These are phyloP conservation scores for Pestalotiopsis sp. DNA, from an alignment of 2,329 filamentous ascomycete genomes.

Conservation along the genomic window DNA sequence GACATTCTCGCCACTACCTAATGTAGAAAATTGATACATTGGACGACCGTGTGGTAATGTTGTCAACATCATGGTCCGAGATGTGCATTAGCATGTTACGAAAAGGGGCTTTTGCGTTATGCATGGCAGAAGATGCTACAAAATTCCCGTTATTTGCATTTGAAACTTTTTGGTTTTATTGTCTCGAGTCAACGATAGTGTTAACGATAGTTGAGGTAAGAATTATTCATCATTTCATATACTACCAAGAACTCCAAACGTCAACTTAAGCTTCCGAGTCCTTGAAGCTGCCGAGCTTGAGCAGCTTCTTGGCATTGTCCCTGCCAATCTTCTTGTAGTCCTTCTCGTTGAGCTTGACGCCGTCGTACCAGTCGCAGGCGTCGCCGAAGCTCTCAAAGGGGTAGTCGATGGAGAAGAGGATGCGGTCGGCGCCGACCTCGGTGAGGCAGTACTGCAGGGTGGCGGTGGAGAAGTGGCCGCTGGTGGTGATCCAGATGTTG, in stretches of 20 bases:
- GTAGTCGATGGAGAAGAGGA: conserved; percentile 57
- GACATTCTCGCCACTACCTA: no score
- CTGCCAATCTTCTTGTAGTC: conserved; percentile 41
- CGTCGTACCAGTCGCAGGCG: conserved; percentile 44
- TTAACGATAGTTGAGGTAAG: no score
- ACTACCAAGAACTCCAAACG: background rate
- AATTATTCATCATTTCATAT: background rate
- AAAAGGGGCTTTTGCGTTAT: no score
- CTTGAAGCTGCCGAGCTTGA: conserved; percentile 40
- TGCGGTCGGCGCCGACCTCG: conserved; percentile 50
- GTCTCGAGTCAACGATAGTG: background rate
- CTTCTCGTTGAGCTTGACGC: conserved; percentile 19
- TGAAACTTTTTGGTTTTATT: background rate
- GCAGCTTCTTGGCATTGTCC: conserved; percentile 44
- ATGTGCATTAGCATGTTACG: no score
- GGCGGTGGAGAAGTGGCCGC: conserved; percentile 56
- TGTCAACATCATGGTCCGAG: no score
- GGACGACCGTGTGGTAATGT: no score
- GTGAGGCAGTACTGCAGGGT: conserved; percentile 52
- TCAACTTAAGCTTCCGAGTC: conserved; percentile 25
- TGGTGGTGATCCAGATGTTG: conserved; percentile 61
- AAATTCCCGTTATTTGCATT: background rate
- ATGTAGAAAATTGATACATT: no score
- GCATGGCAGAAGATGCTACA: background rate
- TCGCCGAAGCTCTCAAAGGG: conserved; percentile 51